A percentile compares a stretch with the other conserved stretches of the same genome.
These are phyloP conservation scores for Pseudomassariella vexata DNA, from an alignment of 2,329 filamentous ascomycete genomes.

Conservation along the genomic window DNA sequence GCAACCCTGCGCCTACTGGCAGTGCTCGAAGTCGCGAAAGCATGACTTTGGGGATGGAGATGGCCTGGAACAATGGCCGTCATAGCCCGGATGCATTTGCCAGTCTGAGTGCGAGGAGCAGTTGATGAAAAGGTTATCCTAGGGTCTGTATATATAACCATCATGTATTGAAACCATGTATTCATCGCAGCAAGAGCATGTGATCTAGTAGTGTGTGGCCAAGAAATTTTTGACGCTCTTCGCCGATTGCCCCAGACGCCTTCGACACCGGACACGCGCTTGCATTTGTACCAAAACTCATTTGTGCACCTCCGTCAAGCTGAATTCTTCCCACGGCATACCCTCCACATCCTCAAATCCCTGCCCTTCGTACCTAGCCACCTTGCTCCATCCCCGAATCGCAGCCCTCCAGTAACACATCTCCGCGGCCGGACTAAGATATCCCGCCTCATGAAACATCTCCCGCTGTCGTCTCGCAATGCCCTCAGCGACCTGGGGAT, in stretches of 20 bases:
- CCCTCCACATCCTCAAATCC: constrained; percentile 27
- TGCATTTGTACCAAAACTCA: no score
- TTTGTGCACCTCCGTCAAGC: no score
- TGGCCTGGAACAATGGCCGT: constrained; percentile 62
- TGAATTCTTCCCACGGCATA: constrained; percentile 35
- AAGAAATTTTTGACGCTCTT: no score
- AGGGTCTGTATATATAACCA: constrained; percentile 13
- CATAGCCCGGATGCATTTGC: constrained; percentile 79
- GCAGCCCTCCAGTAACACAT: constrained; percentile 47
- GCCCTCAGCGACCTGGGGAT: constrained; percentile 35
- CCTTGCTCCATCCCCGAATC: constrained; percentile 39
- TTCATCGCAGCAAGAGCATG: no score
- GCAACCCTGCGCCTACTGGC: constrained; percentile 13
- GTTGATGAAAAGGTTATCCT: constrained; percentile 25
- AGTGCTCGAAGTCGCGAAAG: constrained; percentile 59
- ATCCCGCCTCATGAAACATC: constrained; percentile 35
- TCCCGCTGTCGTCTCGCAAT: constrained; percentile 42
- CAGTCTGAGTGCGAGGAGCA: constrained; percentile 60
- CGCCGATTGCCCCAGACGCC: no score
- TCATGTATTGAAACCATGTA: constrained; percentile 15
- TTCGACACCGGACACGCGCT: no score
- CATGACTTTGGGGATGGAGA: constrained; percentile 58
- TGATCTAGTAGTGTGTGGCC: no score
- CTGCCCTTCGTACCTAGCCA: constrained; percentile 29
- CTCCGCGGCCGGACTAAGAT: constrained; percentile 44